These are phyloP conservation scores for Sporisorium iseilematis-ciliati DNA, from an alignment of 1,284 basidiomycete genomes.

Conservation along the genomic window DNA sequence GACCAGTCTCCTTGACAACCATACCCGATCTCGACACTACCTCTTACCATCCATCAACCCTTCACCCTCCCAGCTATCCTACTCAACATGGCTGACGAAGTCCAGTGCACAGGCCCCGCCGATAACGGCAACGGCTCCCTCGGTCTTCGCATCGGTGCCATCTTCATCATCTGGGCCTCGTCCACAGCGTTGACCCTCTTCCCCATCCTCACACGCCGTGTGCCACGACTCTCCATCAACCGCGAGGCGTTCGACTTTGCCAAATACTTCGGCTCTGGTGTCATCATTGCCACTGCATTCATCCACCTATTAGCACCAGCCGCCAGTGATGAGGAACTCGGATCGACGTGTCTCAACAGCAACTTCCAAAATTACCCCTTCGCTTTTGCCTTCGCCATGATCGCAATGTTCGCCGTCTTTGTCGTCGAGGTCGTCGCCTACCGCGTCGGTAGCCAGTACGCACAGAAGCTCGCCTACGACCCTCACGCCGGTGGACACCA, in stretches of 20 bases:
- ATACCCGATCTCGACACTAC: background rate
- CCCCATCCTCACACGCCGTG: conserved; percentile 80
- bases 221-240: conserved; percentile 69
- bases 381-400: conserved; percentile 66
- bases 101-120: conserved; percentile 39
- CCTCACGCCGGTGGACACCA: conserved; percentile 66
- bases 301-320: conserved; percentile 70
- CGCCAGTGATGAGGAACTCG: conserved; percentile 56
- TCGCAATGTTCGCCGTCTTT: conserved; percentile 64
- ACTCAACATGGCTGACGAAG: conserved; percentile 34
- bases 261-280: conserved; percentile 88
- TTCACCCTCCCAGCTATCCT: background rate
- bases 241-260: conserved; percentile 74
- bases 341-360: conserved; percentile 54
- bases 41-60: background rate
- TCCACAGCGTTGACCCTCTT: conserved; percentile 79
- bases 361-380: conserved; percentile 61
- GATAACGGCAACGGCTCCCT: conserved; percentile 40
- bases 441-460: conserved; percentile 56
- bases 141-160: conserved; percentile 76
- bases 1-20: background rate
- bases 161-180: conserved; percentile 84
- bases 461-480: conserved; percentile 61
- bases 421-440: conserved; percentile 66
- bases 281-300: conserved; percentile 80